Evolutionary conservation across 495 filamentous ascomycete species (phyloP).

Genomic region (Talaromyces wortmannii): DNA sequence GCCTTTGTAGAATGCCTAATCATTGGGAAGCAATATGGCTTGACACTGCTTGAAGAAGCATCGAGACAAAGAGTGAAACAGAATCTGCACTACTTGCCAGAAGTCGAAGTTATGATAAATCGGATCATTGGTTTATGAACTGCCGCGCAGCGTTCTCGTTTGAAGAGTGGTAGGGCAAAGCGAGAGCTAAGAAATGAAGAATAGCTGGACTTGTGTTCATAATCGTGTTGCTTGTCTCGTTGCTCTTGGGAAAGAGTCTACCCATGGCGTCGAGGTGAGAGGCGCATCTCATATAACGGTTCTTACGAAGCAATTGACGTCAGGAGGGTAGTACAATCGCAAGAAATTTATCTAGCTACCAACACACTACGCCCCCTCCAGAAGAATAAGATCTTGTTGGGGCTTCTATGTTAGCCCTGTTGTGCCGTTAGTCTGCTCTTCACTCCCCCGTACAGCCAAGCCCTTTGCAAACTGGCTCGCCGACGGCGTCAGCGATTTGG

Average conservation of each 20-base stretch:
- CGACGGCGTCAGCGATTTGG: no score
- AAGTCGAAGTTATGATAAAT: conserved; percentile 5
- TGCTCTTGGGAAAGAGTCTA: conserved; percentile 4
- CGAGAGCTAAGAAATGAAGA: conserved; percentile 9
- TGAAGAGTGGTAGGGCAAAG: conserved; percentile 2
- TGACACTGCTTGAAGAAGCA: conserved; percentile 10
- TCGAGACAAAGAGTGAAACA: conserved; percentile 14
- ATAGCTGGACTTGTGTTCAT: conserved; percentile 5
- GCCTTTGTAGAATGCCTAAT: conserved; percentile 16
- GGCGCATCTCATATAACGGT: no score
- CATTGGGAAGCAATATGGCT: conserved; percentile 20
- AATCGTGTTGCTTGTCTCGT: conserved; percentile 5
- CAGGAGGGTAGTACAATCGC: no score
- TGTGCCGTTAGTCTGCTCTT: no score
- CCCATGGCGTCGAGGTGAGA: no score
- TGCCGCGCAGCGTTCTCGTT: not conserved
- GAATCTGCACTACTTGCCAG: conserved; percentile 8
- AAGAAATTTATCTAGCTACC: no score
- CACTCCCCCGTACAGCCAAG: no score
- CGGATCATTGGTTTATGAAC: conserved; percentile 8
- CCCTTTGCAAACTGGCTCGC: no score
- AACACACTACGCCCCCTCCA: no score
- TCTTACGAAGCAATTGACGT: no score
- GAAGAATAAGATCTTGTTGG: no score
- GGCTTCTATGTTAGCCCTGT: no score